Evolutionary conservation across 108 stramenopile species (phyloP), one percentile per base, ranked within the genome.

Genomic region (Licmophora abbreviata): DNA sequence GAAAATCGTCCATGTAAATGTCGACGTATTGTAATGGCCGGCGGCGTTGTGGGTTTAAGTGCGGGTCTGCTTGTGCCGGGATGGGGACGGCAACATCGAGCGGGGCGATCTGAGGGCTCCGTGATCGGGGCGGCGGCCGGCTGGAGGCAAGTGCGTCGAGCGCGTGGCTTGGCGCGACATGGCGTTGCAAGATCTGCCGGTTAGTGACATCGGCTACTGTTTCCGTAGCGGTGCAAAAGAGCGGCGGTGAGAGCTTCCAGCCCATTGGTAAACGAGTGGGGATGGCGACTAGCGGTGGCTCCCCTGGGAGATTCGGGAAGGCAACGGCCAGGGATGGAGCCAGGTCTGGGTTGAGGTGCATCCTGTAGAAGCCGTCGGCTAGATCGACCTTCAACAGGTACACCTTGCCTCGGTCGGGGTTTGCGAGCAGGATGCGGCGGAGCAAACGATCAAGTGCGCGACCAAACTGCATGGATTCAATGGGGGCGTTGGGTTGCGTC

Each of bases 231-330:
- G 73, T 54, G 4, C 51, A 56, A 37, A 76, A 68, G 29, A 48
- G 59, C n/a, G 67, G 73, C 5, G 73, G 73, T 3, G 63, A 60
- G 8, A 60, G 49, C 2, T 51, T 33, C 67, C 73, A 74, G 4
- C 73, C 73, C 73, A 74, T 74, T 12, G 63, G 73, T 12, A 68
- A 44, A 6, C 44, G 34, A 20, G 54, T 27, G 7, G 68, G 73
- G 20, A 74, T 30, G 3, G 62, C 73, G 4, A 74, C 28, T 3
- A 57, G 20, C 0, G 70, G 41, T 26, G 27, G 34, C 17, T 55
- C 42, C 1, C 56, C 64, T 1, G 34, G 25, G 1, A 10, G 3
- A 8, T 40, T 44, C 15, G 43, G 43, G 8, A 44, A 17, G 43
- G 43, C 43, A 44, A 44, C 43, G 12, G 15, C 43, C 10, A 44